A percentile compares a stretch with the other conserved stretches of the same genome.
Evolutionary conservation across 345 rosid species (phyloP).

Genomic region (Dipteronia dyeriana): DNA sequence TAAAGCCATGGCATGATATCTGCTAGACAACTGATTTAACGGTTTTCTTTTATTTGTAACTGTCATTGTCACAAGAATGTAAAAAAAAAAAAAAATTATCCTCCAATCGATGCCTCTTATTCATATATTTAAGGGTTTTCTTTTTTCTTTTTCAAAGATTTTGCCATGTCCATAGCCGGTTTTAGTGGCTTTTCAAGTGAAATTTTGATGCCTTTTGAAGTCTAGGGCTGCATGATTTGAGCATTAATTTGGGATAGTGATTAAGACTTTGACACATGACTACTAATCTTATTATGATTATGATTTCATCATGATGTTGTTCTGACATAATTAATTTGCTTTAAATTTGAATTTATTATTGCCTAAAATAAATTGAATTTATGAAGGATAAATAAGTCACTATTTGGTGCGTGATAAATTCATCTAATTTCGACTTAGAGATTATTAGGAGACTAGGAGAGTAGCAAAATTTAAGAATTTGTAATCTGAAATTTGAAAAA

Average conservation of each 20-base stretch:
- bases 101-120: neutral
- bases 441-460: too few species aligned
- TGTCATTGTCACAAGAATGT: constrained; percentile 14
- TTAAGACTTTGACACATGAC: neutral
- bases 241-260: constrained; percentile 8
- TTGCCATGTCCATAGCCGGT: constrained; percentile 32
- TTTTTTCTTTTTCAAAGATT: constrained; percentile 14
- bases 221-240: constrained; percentile 1
- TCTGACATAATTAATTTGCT: neutral
- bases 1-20: constrained; percentile 20
- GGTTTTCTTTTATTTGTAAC: constrained; percentile 11
- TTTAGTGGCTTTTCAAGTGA: constrained; percentile 13
- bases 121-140: neutral
- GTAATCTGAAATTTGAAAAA: too few species aligned
- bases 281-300: too few species aligned
- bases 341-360: neutral
- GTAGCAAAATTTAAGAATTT: too few species aligned
- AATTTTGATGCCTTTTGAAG: neutral
- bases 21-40: constrained; percentile 32
- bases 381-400: too few species aligned
- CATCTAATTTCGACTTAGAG: too few species aligned
- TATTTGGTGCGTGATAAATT: too few species aligned
- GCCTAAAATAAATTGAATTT: too few species aligned
- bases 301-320: neutral
- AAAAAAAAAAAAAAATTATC: neutral